Percentiles rank a stretch among this genome's conserved stretches.
Evolutionary conservation across 2,329 filamentous ascomycete species (phyloP).

Genomic region (Trichoderma sp.): DNA sequence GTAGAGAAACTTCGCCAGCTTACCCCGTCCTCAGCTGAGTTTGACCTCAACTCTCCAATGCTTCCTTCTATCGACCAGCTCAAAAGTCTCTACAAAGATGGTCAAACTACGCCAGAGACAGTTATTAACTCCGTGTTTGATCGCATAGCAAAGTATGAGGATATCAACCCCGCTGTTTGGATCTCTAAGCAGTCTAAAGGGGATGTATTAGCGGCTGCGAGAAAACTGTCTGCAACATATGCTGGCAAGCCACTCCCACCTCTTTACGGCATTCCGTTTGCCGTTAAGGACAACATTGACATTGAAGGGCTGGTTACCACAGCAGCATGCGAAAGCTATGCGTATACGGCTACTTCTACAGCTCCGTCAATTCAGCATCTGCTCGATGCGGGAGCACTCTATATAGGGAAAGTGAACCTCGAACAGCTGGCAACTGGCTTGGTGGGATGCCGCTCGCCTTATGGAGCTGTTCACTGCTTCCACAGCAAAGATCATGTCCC

Average conservation of each 20-base stretch:
- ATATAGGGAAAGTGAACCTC: constrained; percentile 59
- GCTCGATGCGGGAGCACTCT: constrained; percentile 36
- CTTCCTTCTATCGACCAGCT: constrained; percentile 12
- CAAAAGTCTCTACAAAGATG: background rate
- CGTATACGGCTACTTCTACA: constrained; percentile 24
- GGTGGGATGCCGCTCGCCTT: constrained; percentile 31
- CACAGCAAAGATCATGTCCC: constrained; percentile 30
- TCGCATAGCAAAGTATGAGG: constrained; percentile 1
- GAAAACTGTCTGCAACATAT: background rate
- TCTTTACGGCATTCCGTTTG: constrained; percentile 33
- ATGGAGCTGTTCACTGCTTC: constrained; percentile 31
- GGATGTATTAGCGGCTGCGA: background rate
- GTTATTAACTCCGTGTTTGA: background rate
- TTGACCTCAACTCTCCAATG: background rate
- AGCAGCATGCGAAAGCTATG: constrained; percentile 30
- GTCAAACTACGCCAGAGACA: background rate
- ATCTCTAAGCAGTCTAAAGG: background rate
- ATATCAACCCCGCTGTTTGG: constrained; percentile 3
- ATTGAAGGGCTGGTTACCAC: constrained; percentile 28
- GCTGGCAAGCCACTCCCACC: constrained; percentile 28
- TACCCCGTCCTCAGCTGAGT: too few species aligned
- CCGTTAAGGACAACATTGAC: constrained; percentile 34
- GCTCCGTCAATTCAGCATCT: constrained; percentile 32
- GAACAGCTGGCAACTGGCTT: constrained; percentile 37
- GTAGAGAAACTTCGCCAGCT: background rate